These are phyloP conservation scores for Cercospora zeina DNA, from an alignment of 2,329 filamentous ascomycete species.

Conservation along the genomic window DNA sequence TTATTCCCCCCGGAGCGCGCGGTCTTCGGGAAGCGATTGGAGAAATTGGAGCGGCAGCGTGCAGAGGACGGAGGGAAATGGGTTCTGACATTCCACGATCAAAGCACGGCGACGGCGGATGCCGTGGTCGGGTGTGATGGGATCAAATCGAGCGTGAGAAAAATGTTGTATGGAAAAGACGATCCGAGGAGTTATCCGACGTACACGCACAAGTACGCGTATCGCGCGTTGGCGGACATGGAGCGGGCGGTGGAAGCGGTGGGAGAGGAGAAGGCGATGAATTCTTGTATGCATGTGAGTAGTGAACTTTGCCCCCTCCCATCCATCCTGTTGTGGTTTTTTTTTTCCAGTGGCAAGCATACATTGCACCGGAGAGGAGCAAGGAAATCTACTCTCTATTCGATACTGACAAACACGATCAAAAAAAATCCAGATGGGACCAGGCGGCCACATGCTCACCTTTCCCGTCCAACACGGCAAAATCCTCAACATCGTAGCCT, in stretches of 20 bases:
- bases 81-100: slow-evolving; percentile 42
- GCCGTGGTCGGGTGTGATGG: slow-evolving; percentile 35
- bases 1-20: slow-evolving; percentile 43
- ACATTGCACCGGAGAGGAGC: no score
- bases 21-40: slow-evolving; percentile 38
- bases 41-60: slow-evolving; percentile 35
- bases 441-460: slow-evolving; percentile 57
- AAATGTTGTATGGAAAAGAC: slow-evolving; percentile 42
- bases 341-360: no score
- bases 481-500: slow-evolving; percentile 36
- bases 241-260: slow-evolving; percentile 33
- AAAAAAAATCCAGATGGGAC: slow-evolving; percentile 36
- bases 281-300: slow-evolving; percentile 36
- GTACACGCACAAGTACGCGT: slow-evolving; percentile 62
- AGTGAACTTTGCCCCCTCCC: not conserved
- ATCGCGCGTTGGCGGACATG: slow-evolving; percentile 63
- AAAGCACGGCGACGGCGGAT: slow-evolving; percentile 48
- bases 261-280: slow-evolving; percentile 35
- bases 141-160: slow-evolving; percentile 59
- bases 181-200: slow-evolving; percentile 50
- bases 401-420: no score
- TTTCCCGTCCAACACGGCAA: slow-evolving; percentile 50
- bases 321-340: not conserved
- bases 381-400: no score
- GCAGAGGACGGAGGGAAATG: slow-evolving; percentile 33